Conservation (phyloP, 257 asterid species). For the Misopates orontium region DNA sequence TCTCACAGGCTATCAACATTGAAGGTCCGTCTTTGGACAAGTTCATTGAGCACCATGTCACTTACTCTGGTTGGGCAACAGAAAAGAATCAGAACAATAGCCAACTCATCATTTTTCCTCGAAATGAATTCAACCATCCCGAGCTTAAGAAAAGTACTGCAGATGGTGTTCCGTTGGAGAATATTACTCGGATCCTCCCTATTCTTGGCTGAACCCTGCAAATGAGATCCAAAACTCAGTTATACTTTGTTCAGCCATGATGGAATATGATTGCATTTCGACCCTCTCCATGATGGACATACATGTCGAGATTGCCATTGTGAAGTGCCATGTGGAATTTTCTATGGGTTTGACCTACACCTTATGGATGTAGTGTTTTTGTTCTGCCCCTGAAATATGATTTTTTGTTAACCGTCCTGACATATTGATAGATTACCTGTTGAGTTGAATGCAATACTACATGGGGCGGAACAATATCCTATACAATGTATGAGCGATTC, state of each 20-base stretch:
- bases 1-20: constrained; percentile 63
- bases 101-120: constrained; percentile 62
- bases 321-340: not conserved
- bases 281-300: not conserved
- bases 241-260: not conserved
- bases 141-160: constrained; percentile 68
- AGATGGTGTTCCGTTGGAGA: constrained; percentile 68
- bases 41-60: constrained; percentile 69
- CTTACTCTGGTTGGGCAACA: constrained; percentile 59
- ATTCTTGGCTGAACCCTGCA: constrained; percentile 53
- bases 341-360: too few relatives aligned
- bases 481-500: too few relatives aligned
- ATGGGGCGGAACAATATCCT: too few relatives aligned
- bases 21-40: constrained; percentile 78
- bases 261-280: constrained; percentile 9
- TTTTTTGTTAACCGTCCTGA: too few relatives aligned
- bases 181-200: constrained; percentile 72
- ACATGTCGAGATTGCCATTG: not conserved
- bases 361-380: too few relatives aligned
- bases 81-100: constrained; percentile 64
- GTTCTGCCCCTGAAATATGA: too few relatives aligned
- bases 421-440: too few relatives aligned
- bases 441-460: too few relatives aligned
- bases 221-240: not conserved
- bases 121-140: constrained; percentile 73